A percentile compares a stretch with the other conserved stretches of the same genome.
These are phyloP conservation scores for Moricandia moricandioides DNA, from an alignment of 345 rosid genomes.

Conservation along the genomic window DNA sequence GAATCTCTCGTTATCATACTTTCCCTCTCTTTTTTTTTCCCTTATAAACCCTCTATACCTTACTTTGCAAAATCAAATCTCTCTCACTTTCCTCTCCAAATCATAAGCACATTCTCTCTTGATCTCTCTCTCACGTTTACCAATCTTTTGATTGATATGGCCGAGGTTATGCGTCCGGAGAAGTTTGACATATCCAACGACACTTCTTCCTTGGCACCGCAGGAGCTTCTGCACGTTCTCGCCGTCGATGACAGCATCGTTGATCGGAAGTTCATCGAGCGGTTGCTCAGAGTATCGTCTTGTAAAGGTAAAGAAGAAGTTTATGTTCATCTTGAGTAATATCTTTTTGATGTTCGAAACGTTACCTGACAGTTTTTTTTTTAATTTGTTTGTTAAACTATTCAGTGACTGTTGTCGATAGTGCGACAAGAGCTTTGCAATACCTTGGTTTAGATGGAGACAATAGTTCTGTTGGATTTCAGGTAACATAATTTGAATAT, in stretches of 20 bases:
- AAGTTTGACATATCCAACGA: constrained; percentile 20
- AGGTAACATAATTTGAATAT: constrained; percentile 43
- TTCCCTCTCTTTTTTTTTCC: constrained; percentile 21
- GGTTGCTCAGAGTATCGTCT: constrained; percentile 66
- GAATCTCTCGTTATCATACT: constrained; percentile 34
- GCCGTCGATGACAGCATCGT: constrained; percentile 88
- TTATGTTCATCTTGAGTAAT: background rate
- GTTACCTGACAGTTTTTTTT: background rate
- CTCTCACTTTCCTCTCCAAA: background rate
- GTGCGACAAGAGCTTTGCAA: constrained; percentile 68
- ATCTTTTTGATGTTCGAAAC: background rate
- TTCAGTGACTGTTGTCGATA: constrained; percentile 73
- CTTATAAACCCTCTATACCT: constrained; percentile 24
- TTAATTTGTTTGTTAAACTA: background rate
- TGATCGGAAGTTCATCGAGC: constrained; percentile 75
- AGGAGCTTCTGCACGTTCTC: constrained; percentile 83
- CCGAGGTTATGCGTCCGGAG: constrained; percentile 39
- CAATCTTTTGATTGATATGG: constrained; percentile 6
- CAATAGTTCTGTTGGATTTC: constrained; percentile 52
- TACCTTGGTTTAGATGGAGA: constrained; percentile 78
- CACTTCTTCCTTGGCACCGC: constrained; percentile 29
- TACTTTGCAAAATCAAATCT: background rate
- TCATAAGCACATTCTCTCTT: background rate
- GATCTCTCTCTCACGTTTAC: background rate
- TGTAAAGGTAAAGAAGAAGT: constrained; percentile 60